Evolutionary conservation across 345 rosid species (phyloP).

Genomic region (Rubroshorea leprosula): DNA sequence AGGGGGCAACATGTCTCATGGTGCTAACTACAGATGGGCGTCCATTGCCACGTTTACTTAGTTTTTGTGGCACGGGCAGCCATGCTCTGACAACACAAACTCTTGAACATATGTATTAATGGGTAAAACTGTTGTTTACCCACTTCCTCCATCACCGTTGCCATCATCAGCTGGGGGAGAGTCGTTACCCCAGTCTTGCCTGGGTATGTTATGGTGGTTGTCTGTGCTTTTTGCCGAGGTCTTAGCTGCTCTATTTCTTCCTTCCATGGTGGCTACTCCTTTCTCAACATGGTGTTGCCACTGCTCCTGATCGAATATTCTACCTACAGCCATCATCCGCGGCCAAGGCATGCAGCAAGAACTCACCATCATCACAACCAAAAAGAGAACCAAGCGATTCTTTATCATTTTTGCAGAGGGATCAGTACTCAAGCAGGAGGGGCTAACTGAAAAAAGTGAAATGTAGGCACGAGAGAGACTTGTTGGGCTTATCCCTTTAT

Average conservation of each 20-base stretch:
- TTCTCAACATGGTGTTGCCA: slow-evolving; percentile 14
- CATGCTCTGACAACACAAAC: too few species aligned
- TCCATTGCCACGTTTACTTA: too few species aligned
- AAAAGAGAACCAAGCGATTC: slow-evolving; percentile 23
- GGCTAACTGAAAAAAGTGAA: neutral
- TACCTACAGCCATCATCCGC: slow-evolving; percentile 19
- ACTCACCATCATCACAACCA: slow-evolving; percentile 25
- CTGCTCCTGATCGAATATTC: slow-evolving; percentile 20
- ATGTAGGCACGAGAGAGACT: neutral
- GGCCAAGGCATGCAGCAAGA: slow-evolving; percentile 19
- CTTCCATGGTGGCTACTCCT: slow-evolving; percentile 16
- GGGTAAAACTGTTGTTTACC: neutral
- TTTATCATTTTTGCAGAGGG: neutral
- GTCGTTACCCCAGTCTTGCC: slow-evolving; percentile 19
- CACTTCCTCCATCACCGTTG: slow-evolving; percentile 10
- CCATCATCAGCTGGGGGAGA: slow-evolving; percentile 14
- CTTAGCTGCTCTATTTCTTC: slow-evolving; percentile 4
- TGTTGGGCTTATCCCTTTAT: neutral
- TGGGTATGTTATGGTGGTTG: slow-evolving; percentile 41
- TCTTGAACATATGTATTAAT: neutral
- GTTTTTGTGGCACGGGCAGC: too few species aligned
- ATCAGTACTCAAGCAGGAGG: neutral
- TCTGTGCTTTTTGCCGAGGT: slow-evolving; percentile 18
- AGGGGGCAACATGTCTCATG: too few species aligned
- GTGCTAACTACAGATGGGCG: too few species aligned